Evolutionary conservation across 257 asterid species (phyloP).

Genomic region (Capsicum rhomboideum): DNA sequence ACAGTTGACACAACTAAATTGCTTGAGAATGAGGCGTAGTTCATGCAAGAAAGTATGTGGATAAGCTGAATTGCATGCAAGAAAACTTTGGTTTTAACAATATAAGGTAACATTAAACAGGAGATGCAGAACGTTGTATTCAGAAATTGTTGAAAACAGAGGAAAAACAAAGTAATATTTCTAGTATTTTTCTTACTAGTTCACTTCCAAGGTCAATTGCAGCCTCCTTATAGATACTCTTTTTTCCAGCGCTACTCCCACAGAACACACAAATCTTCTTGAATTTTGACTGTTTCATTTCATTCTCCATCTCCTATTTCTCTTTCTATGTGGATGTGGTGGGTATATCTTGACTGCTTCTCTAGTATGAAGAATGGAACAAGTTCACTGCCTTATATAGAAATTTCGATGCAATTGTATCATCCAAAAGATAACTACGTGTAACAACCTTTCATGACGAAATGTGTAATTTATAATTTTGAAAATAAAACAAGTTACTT

Average conservation of each 20-base stretch:
- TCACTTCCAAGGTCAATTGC: slow-evolving; percentile 27
- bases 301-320: neutral
- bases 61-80: neutral
- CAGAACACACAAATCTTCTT: slow-evolving; percentile 28
- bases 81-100: neutral
- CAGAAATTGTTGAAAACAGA: no score
- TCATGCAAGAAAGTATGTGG: neutral
- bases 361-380: neutral
- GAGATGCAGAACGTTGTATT: neutral
- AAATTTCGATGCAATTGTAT: no score
- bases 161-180: neutral
- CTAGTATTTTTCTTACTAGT: slow-evolving; percentile 12
- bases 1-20: neutral
- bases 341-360: neutral
- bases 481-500: no score
- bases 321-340: neutral
- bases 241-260: slow-evolving; percentile 33
- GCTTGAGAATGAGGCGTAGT: no score
- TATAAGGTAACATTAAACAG: neutral
- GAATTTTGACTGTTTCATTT: slow-evolving; percentile 21
- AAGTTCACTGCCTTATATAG: neutral
- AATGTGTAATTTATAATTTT: no score
- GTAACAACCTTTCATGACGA: no score
- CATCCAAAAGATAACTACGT: no score
- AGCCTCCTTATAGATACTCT: slow-evolving; percentile 22